Evolutionary conservation across 225 moss, liverwort and hornwort genomes (phyloP).

Genomic region (Neckera pumila): DNA sequence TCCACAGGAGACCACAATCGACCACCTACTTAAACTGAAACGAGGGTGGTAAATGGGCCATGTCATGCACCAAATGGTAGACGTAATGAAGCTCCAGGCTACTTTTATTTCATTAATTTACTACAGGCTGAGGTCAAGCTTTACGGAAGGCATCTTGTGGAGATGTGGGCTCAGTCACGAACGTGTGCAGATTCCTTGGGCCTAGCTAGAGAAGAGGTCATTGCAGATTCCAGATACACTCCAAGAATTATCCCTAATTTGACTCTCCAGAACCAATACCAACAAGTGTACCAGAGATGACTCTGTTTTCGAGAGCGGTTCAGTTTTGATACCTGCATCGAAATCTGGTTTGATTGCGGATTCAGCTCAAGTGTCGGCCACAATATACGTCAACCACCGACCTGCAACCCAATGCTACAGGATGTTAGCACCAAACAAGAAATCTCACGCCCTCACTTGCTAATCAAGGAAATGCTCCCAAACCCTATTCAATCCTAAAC

Average conservation of each 20-base stretch:
- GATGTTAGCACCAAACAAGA: neutral
- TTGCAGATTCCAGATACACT: neutral
- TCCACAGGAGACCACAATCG: too few relatives aligned
- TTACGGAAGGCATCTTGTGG: neutral
- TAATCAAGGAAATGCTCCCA: neutral
- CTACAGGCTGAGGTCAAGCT: neutral
- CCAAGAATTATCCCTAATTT: neutral
- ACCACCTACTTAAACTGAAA: too few relatives aligned
- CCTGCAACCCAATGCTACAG: neutral
- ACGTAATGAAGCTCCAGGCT: neutral
- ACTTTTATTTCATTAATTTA: neutral
- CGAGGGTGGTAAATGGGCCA: too few relatives aligned
- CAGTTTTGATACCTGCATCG: neutral
- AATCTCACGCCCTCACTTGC: neutral
- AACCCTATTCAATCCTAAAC: neutral
- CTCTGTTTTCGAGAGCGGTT: neutral
- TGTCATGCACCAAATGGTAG: neutral
- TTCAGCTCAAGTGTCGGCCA: neutral
- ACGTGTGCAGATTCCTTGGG: neutral
- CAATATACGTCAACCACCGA: neutral
- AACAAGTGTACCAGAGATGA: neutral
- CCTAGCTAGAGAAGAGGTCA: neutral
- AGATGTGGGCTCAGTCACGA: neutral
- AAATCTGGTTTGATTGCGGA: neutral
- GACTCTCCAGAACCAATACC: neutral